Base-by-base conservation (phyloP, 768 basidiomycete species). In the Imleria badia region DNA sequence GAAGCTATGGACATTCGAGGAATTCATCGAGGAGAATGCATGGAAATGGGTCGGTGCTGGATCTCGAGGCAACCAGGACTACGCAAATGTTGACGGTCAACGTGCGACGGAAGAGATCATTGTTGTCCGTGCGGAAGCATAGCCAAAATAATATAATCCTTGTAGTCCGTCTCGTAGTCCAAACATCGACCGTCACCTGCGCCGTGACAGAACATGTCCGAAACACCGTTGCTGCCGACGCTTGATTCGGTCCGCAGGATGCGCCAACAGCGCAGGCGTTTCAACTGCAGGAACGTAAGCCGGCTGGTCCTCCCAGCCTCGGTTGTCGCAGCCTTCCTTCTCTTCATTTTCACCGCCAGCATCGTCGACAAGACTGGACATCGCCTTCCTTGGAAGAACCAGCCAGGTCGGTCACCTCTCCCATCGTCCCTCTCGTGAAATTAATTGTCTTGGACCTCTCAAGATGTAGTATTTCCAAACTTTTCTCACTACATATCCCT, bases 1-100 rank as follows among this genome's bases (percentile, higher is more conserved):
- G 0, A 75, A 77, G 30, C 71, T 90, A 5, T 98, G 95, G 95
- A 80, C 84, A 0, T 94, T 87, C 63, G 82, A 84, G n/a, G 81
- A 84, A 4, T 97, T 97, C 64, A 78, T 96, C 30, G 71, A 73
- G 63, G 80, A 88, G 30, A 89, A 84, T 59, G 85, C 89, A 3
- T 83, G 82, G 78, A 86, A 87, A 53, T 95, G 94, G 93, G 78
- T 87, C 36, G 83, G 81, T 1, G 57, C 65, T 10, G 71, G 62
- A 7, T 70, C 73, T 19, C 54, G 64, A 20, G 56, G 63, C 4
- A 75, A 76, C 5, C 54, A 63, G 19, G 76, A 81, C 51, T 82
- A 78, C 52, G 69, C 60, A n/a, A 80, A 83, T 53, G 79, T 85
- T 6, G 86, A 86, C 62, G 70, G 74, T 52, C 70, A 75, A 52